Conservation (phyloP, 306 rosid species). For the Dalbergia oliveri region DNA sequence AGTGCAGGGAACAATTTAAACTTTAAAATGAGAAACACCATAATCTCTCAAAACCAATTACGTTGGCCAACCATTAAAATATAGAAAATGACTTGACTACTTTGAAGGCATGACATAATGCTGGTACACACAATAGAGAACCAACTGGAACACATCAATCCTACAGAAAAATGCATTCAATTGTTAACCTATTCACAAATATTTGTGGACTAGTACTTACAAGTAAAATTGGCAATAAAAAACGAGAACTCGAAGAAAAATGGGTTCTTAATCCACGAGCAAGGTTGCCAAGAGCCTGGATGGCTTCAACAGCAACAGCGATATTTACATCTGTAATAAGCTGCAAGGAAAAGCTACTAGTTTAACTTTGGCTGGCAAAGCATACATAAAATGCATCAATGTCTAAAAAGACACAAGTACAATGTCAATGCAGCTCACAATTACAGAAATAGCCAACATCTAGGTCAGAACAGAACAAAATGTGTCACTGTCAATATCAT, state of each 20-base stretch:
- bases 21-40: constrained; percentile 30
- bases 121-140: background rate
- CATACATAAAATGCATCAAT: constrained; percentile 9
- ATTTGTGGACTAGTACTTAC: constrained; percentile 60
- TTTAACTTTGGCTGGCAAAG: constrained; percentile 19
- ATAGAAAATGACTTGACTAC: constrained; percentile 19
- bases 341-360: constrained; percentile 61
- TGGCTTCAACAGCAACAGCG: constrained; percentile 99
- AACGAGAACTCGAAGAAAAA: constrained; percentile 96
- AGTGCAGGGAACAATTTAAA: constrained; percentile 22
- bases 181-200: constrained; percentile 8
- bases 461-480: constrained; percentile 8
- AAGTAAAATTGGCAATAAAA: constrained; percentile 91
- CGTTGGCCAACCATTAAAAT: constrained; percentile 1
- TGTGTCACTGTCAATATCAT: background rate
- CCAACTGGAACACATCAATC: constrained; percentile 7
- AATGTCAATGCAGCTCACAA: background rate
- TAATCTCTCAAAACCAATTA: constrained; percentile 7
- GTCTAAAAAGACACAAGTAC: background rate
- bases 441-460: constrained; percentile 9
- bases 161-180: background rate
- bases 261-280: constrained; percentile 89
- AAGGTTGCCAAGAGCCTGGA: constrained; percentile 98
- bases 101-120: constrained; percentile 4
- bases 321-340: constrained; percentile 97